Conservation (phyloP, 1,139 yeast genomes). For the Blastobotrys aristatus region DNA sequence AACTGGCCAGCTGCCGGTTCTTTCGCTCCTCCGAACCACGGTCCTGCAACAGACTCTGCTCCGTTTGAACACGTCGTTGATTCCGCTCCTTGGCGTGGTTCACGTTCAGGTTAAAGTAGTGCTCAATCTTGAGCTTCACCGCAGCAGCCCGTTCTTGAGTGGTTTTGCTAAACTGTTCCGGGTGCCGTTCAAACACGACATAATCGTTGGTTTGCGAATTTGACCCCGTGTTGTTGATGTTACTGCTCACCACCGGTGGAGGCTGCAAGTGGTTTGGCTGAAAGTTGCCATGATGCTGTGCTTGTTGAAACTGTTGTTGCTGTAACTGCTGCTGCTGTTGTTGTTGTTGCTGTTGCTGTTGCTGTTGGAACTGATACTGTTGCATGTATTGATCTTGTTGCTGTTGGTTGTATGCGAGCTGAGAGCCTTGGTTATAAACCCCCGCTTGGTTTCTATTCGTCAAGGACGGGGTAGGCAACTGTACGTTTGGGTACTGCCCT, state of each 20-base stretch:
- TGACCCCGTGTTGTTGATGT: conserved; percentile 14
- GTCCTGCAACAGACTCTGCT: conserved; percentile 51
- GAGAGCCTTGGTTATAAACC: conserved; percentile 12
- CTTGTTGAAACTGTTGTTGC: conserved; percentile 7
- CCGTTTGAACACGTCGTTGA: conserved; percentile 60
- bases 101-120: conserved; percentile 64
- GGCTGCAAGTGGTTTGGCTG: conserved; percentile 14
- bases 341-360: conserved; percentile 7
- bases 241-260: conserved; percentile 19
- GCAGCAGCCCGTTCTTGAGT: conserved; percentile 62
- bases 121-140: conserved; percentile 58
- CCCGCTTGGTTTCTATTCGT: conserved; percentile 15
- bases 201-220: conserved; percentile 34
- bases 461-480: conserved; percentile 13
- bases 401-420: conserved; percentile 12
- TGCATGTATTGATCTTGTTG: conserved; percentile 7
- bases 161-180: conserved; percentile 56
- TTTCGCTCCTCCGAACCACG: conserved; percentile 64
- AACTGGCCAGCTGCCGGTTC: conserved; percentile 56
- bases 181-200: conserved; percentile 80
- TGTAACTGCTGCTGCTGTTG: conserved; percentile 16
- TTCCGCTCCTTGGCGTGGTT: conserved; percentile 68
- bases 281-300: conserved; percentile 7
- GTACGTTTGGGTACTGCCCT: conserved; percentile 9
- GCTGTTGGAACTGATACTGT: conserved; percentile 7